Base-by-base conservation (phyloP, 768 basidiomycete genomes). In the Russula vinacea region DNA sequence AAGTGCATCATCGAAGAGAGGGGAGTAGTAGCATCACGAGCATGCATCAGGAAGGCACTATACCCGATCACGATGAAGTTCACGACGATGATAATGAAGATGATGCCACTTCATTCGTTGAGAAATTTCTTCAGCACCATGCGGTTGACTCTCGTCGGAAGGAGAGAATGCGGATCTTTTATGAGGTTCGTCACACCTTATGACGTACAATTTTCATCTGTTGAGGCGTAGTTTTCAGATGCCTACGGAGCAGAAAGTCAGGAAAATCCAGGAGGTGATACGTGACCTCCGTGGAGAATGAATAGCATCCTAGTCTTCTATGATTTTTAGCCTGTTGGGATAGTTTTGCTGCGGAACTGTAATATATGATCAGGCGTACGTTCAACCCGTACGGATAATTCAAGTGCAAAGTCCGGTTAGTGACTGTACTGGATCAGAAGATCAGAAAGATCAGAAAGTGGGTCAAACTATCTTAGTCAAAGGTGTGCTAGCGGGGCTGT, bases 161-260 rank as follows among this genome's bases (percentile, higher is more conserved):
- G 55, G 71, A 67, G 57, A 67, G 75, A 58, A 83, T 86, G 83
- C 78, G 84, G 68, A 35, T 62, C 24, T 86, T 86, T 67, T 81
- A 77, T 56, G 74, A 81, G 73, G 84, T 82, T 67, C 19, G 78
- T 72, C 32, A 33, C 32, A 1, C 40, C 37, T n/a, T 29, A 10
- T 51, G n/a, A 52, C 35, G 0, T 54, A 29, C 33, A 53, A 10
- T 35, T 49, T 19, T 29, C 47, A 5, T 45, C 54, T 40, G 49
- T 19, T 32, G 37, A 65, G 10, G 32, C 19, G 22, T 44, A 14
- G 3, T 24, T 35, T 40, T 33, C 63, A 62, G 85, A 80, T 86
- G 78, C 72, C 83, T 2, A 81, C 84, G 3, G 74, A 84, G 32
- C 76, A 83, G 47, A 85, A 86, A 67, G 67, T 86, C 1, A 68